Base-by-base conservation (phyloP, 169 alveolate genomes). In the Cryptosporidium tyzzeri region DNA sequence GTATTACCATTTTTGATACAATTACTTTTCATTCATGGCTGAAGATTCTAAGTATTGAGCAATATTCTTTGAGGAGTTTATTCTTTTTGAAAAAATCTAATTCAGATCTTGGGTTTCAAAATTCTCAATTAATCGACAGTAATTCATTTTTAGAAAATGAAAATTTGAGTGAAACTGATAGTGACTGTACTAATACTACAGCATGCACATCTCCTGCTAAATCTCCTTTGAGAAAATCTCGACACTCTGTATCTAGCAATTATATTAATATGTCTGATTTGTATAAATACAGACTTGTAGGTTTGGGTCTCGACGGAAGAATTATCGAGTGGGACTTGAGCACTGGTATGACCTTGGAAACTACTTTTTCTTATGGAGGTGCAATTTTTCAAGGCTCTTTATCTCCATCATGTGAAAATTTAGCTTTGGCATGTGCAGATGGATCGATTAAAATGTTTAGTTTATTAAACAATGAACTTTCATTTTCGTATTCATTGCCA, bases 401-500 rank as follows among this genome's bases (percentile, higher is more conserved):
- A 39, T 80, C 89, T 26, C 89, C 89, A 26, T 62, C 73, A 6
- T 53, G 37, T 14, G 65, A 48, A 18, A 37, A 50, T 23, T 44
- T 80, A 45, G 89, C 89, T 2, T 23, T 80, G 45, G 89, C 89
- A 62, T 80, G 89, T 62, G 75, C 89, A 16, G 89, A 80, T 80
- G 89, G 89, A 35, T 80, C 89, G 16, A 44, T 80, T 14, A 59
- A 65, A 59, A 26, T 80, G 10, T 80, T 80, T 44, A 62, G 75
- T n/a, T 55, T 80, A n/a, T 41, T 80, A 37, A 62, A 80, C 48
- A 14, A 65, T 44, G 68, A 59, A 26, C 55, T 80, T 33, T 29
- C 80, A 21, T 80, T 29, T 45, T 37, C 55, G 26, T 67, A 80
- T 29, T 59, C 80, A 2, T 33, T 80, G 9, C 89, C 89, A 23